phyloP scores from a whole-genome alignment of 2,329 filamentous ascomycete species.

The Nothophoma quercina region DNA sequence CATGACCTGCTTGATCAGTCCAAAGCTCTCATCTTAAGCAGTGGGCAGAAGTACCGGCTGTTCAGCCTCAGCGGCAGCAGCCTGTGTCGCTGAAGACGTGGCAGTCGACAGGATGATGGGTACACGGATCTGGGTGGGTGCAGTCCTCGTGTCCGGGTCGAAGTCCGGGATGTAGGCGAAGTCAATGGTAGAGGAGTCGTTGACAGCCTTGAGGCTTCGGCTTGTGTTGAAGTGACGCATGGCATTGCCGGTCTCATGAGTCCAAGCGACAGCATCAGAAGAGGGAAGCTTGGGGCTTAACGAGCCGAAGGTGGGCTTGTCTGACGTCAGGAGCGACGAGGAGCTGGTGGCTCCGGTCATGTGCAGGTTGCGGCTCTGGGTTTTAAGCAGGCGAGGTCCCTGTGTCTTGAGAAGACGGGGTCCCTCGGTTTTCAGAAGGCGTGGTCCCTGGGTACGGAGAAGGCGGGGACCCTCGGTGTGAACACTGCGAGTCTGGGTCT shows the following conservation, averaged over 20 bases:
- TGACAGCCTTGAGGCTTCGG: slow-evolving; percentile 62
- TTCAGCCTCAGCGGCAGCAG: slow-evolving; percentile 35
- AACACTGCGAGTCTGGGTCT: slow-evolving; percentile 16
- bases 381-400: slow-evolving; percentile 15
- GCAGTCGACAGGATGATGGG: slow-evolving; percentile 56
- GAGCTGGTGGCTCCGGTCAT: slow-evolving; percentile 68
- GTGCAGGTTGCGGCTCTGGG: slow-evolving; percentile 59
- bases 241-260: slow-evolving; percentile 37
- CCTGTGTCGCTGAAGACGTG: slow-evolving; percentile 21
- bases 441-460: slow-evolving; percentile 15
- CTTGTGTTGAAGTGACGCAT: slow-evolving; percentile 69
- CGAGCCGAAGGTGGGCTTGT: slow-evolving; percentile 55
- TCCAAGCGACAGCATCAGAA: slow-evolving; percentile 54
- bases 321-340: slow-evolving; percentile 58
- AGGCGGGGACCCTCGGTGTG: slow-evolving; percentile 18
- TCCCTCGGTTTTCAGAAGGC: slow-evolving; percentile 14
- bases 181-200: slow-evolving; percentile 68
- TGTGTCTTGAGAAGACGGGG: slow-evolving; percentile 17
- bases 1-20: slow-evolving; percentile 53
- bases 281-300: slow-evolving; percentile 61
- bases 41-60: slow-evolving; percentile 29
- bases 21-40: slow-evolving; percentile 18
- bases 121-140: slow-evolving; percentile 53
- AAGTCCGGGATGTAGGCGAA: slow-evolving; percentile 67
- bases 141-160: slow-evolving; percentile 51